These are phyloP conservation scores for Colletotrichum plurivorum DNA, from an alignment of 2,329 filamentous ascomycete genomes.

Conservation along the genomic window DNA sequence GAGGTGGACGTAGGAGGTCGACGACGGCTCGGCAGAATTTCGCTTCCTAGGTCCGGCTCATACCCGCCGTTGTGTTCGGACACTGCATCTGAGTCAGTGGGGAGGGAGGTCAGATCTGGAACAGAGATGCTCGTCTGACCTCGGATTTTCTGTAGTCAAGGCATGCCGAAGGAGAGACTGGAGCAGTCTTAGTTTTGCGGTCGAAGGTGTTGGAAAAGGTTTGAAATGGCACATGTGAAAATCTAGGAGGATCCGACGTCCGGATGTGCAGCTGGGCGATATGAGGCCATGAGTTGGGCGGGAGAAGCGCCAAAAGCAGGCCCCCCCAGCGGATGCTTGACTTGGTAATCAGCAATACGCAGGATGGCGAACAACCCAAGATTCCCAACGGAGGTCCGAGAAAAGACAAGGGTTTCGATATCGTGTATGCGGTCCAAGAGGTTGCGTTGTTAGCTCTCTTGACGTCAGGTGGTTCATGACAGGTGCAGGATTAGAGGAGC, in stretches of 20 bases:
- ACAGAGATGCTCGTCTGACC: background rate
- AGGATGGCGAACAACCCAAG: conserved; percentile 1
- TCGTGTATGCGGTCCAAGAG: conserved; percentile 25
- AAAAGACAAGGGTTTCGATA: conserved; percentile 33
- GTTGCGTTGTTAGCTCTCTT: conserved; percentile 6
- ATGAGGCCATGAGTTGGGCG: background rate
- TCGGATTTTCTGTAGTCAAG: background rate
- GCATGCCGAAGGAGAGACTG: background rate
- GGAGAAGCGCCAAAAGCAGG: background rate
- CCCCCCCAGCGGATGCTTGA: conserved; percentile 9
- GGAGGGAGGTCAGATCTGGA: conserved; percentile 7
- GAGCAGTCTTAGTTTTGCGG: background rate
- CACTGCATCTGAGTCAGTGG: conserved; percentile 11
- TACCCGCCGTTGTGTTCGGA: background rate
- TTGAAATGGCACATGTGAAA: conserved; percentile 7
- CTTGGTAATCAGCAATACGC: conserved; percentile 12
- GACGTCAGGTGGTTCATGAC: conserved; percentile 32
- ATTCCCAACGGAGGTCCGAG: conserved; percentile 40
- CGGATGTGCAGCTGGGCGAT: conserved; percentile 4
- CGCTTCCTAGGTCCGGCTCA: background rate
- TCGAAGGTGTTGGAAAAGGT: background rate
- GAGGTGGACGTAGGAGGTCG: background rate
- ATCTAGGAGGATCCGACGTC: conserved; percentile 1
- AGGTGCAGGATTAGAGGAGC: conserved; percentile 19
- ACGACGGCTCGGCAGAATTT: conserved; percentile 4